phyloP scores from a whole-genome alignment of 2,329 filamentous ascomycete genomes.

The Pseudocercospora cruenta region DNA sequence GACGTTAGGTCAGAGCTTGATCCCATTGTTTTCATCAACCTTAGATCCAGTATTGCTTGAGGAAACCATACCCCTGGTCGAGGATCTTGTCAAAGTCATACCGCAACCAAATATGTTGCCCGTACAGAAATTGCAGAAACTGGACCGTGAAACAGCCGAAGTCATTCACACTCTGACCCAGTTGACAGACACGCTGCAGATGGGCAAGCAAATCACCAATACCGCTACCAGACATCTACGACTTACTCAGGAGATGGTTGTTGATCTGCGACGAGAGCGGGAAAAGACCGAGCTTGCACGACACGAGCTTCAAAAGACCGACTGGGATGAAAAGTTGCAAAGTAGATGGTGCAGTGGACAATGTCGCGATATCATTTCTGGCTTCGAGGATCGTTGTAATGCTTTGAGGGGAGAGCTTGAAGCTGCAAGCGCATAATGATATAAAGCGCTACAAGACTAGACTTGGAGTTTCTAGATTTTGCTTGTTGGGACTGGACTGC shows the following conservation, averaged over 20 bases:
- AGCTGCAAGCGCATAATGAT: neutral
- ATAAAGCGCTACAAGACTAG: neutral
- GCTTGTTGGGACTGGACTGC: neutral
- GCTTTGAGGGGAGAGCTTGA: conserved; percentile 64
- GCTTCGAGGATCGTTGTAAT: conserved; percentile 89
- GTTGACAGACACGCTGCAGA: conserved; percentile 88
- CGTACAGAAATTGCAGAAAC: conserved; percentile 67
- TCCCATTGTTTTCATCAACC: conserved; percentile 63
- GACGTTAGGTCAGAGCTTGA: conserved; percentile 67
- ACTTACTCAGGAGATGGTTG: conserved; percentile 80
- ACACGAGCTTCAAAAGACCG: conserved; percentile 76
- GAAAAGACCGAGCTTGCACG: conserved; percentile 82
- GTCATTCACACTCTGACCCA: conserved; percentile 80
- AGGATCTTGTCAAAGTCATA: conserved; percentile 67
- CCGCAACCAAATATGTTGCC: conserved; percentile 67
- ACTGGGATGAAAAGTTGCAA: conserved; percentile 76
- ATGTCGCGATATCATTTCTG: conserved; percentile 84
- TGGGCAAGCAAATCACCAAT: conserved; percentile 85
- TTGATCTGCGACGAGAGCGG: conserved; percentile 81
- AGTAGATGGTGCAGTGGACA: conserved; percentile 80
- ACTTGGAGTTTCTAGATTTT: neutral
- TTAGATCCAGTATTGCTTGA: conserved; percentile 69
- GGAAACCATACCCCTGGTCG: conserved; percentile 68
- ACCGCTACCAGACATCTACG: conserved; percentile 79
- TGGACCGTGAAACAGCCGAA: conserved; percentile 68